phyloP scores from a whole-genome alignment of 495 filamentous ascomycete genomes.

The Cercophora newfieldiana region DNA sequence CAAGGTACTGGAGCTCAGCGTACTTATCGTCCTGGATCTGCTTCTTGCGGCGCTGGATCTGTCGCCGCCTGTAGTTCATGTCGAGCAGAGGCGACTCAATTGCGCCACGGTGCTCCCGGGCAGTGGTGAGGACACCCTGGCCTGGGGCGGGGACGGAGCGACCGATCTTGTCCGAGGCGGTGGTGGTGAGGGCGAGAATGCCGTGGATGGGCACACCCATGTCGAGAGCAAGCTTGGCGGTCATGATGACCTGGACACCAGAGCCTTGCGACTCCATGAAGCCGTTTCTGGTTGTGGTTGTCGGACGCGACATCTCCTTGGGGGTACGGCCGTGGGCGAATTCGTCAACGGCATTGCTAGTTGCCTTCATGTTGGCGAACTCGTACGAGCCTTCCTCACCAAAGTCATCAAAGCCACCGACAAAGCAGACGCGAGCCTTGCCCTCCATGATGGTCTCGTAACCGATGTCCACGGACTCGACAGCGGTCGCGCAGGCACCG shows the following conservation, averaged over 20 bases:
- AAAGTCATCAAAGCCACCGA: constrained; percentile 99
- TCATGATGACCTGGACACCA: constrained; percentile 99
- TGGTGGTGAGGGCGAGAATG: constrained; percentile 89
- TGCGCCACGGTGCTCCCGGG: constrained; percentile 84
- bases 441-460: constrained; percentile 98
- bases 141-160: constrained; percentile 95
- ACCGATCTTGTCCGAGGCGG: constrained; percentile 99
- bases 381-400: constrained; percentile 99
- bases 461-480: constrained; percentile 96
- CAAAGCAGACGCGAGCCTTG: constrained; percentile 94
- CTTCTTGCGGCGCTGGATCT: constrained; percentile 86
- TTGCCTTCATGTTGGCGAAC: constrained; percentile 99
- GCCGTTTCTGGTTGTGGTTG: constrained; percentile 92
- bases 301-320: constrained; percentile 95
- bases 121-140: constrained; percentile 96
- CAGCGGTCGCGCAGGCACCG: constrained; percentile 93
- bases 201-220: constrained; percentile 99
- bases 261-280: constrained; percentile 99
- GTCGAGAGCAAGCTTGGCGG: constrained; percentile 87
- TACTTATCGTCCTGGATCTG: constrained; percentile 97
- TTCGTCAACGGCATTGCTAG: constrained; percentile 94
- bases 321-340: constrained; percentile 94
- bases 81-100: constrained; percentile 94
- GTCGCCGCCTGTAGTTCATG: constrained; percentile 92
- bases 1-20: constrained; percentile 86